Conservation (phyloP, 805 yeast species). For the Ogataea angusta region DNA sequence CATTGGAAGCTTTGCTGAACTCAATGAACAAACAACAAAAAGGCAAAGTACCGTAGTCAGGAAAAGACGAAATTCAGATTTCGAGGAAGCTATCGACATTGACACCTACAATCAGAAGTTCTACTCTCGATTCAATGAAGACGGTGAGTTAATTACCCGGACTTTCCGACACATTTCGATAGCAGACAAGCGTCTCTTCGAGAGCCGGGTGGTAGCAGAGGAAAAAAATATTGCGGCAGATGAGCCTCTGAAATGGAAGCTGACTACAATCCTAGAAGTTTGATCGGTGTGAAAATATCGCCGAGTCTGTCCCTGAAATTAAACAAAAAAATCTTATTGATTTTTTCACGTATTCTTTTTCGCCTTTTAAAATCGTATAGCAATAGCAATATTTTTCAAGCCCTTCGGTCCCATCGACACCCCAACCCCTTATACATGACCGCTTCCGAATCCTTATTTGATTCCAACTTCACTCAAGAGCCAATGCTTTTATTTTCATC, state of each 20-base stretch:
- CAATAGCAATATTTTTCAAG: slow-evolving; percentile 1
- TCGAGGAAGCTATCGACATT: slow-evolving; percentile 19
- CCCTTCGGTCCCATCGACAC: background rate
- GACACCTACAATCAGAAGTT: slow-evolving; percentile 28
- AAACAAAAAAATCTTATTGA: background rate
- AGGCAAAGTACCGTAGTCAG: background rate
- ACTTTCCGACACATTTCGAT: slow-evolving; percentile 29
- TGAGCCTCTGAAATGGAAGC: slow-evolving; percentile 30
- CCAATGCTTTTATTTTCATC: slow-evolving; percentile 8
- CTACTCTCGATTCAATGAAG: slow-evolving; percentile 24
- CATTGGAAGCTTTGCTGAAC: slow-evolving; percentile 31
- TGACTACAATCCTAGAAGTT: slow-evolving; percentile 18
- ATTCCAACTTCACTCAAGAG: slow-evolving; percentile 27
- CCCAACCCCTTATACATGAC: slow-evolving; percentile 12
- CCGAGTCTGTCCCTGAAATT: background rate
- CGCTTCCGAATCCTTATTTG: slow-evolving; percentile 34
- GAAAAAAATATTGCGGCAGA: background rate
- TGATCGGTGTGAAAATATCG: slow-evolving; percentile 1
- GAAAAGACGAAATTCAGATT: slow-evolving; percentile 12
- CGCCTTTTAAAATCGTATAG: slow-evolving; percentile 1
- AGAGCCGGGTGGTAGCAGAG: slow-evolving; percentile 5
- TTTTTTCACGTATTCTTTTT: slow-evolving; percentile 3
- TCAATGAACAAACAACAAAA: slow-evolving; percentile 1
- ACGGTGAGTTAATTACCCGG: slow-evolving; percentile 27
- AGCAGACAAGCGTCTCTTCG: slow-evolving; percentile 27